phyloP scores from a whole-genome alignment of 2,329 filamentous ascomycete genomes.

The Calonectria pauciramosa region DNA sequence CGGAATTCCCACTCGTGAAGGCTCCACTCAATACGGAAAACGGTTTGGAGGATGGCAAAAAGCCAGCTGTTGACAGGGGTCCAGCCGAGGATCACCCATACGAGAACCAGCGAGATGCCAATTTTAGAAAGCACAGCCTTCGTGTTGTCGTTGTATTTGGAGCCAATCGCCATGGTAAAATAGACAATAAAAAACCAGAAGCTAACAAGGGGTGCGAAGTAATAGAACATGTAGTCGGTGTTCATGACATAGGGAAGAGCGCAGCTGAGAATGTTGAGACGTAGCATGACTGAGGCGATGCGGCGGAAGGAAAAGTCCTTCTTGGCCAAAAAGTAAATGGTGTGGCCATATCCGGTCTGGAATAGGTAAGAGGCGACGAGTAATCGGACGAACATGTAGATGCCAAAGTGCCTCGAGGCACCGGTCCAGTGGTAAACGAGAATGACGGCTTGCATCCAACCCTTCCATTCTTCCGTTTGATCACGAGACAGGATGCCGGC shows the following conservation, averaged over 20 bases:
- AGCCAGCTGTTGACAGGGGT: slow-evolving; percentile 38
- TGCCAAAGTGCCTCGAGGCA: slow-evolving; percentile 59
- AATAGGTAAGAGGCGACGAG: slow-evolving; percentile 72
- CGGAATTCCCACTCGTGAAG: slow-evolving; percentile 64
- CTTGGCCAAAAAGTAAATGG: slow-evolving; percentile 69
- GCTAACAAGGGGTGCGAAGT: slow-evolving; percentile 70
- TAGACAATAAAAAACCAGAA: slow-evolving; percentile 75
- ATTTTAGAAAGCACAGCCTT: slow-evolving; percentile 63
- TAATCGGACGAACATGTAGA: slow-evolving; percentile 68
- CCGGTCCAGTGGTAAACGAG: slow-evolving; percentile 71
- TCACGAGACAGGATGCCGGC: slow-evolving; percentile 55
- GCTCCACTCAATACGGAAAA: slow-evolving; percentile 64
- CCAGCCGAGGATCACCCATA: slow-evolving; percentile 46
- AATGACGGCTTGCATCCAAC: slow-evolving; percentile 71
- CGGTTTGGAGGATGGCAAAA: slow-evolving; percentile 49
- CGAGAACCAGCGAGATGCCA: slow-evolving; percentile 53
- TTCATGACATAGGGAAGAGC: slow-evolving; percentile 68
- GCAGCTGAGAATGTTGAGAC: slow-evolving; percentile 69
- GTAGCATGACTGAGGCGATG: slow-evolving; percentile 65
- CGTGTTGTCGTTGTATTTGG: slow-evolving; percentile 57
- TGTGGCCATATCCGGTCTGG: slow-evolving; percentile 73
- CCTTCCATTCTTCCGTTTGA: slow-evolving; percentile 76
- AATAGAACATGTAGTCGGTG: slow-evolving; percentile 66
- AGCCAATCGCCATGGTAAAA: slow-evolving; percentile 60
- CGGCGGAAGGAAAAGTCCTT: slow-evolving; percentile 69